phyloP scores from a whole-genome alignment of 192 early-diverging fungal species.

The Podila horticola region DNA sequence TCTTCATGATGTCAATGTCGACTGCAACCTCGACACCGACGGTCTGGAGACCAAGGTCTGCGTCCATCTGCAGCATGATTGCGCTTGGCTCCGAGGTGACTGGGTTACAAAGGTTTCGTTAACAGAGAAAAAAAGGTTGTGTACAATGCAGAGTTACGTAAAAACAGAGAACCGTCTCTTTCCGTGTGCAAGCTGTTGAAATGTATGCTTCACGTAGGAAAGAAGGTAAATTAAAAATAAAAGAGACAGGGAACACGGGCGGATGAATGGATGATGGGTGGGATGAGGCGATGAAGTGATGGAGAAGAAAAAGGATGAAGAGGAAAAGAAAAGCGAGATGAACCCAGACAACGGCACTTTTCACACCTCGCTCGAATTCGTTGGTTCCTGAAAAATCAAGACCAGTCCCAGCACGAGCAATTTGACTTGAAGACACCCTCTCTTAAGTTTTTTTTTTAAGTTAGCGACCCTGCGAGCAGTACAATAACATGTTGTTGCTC shows the following conservation, averaged over 20 bases:
- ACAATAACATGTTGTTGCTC: no score
- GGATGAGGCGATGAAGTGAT: background rate
- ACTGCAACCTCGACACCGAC: conserved; percentile 38
- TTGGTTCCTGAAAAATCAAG: no score
- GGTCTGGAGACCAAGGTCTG: conserved; percentile 35
- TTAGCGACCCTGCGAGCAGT: no score
- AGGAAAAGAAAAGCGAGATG: background rate
- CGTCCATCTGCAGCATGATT: conserved; percentile 44
- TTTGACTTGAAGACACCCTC: no score
- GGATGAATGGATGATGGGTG: background rate
- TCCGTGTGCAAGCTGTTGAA: background rate
- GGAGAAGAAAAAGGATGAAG: conserved; percentile 1
- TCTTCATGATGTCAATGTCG: conserved; percentile 44
- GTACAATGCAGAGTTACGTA: background rate
- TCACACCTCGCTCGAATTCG: no score
- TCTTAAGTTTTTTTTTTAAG: no score
- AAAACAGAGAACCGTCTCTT: background rate
- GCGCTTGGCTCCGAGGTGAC: background rate
- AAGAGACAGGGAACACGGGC: background rate
- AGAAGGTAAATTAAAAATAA: background rate
- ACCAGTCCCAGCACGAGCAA: no score
- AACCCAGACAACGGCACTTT: background rate
- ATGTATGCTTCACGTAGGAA: background rate
- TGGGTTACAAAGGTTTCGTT: background rate
- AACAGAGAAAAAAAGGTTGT: background rate